These are phyloP conservation scores for Epichloe gansuensis DNA, from an alignment of 2,329 filamentous ascomycete species.

Conservation along the genomic window DNA sequence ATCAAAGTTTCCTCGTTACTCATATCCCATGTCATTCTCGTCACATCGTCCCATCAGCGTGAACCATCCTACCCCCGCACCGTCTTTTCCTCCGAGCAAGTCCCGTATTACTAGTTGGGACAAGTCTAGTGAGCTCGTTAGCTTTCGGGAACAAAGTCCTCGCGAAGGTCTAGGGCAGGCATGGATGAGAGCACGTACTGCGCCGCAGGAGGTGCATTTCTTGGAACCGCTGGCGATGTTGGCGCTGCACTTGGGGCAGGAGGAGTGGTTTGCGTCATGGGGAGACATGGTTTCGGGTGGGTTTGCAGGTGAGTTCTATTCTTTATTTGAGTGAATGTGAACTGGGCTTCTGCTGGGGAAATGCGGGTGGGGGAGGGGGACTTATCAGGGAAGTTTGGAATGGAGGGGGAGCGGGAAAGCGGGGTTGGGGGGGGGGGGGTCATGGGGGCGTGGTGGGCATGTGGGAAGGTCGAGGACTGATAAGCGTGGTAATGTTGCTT, in stretches of 20 bases:
- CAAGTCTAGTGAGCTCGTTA: conserved; percentile 14
- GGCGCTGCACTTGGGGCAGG: conserved; percentile 46
- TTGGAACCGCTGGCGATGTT: conserved; percentile 32
- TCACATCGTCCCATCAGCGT: not conserved
- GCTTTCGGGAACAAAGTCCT: not conserved
- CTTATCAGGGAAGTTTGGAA: too few relatives aligned
- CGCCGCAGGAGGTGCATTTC: conserved; percentile 43
- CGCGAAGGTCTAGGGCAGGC: too few relatives aligned
- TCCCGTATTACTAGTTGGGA: conserved; percentile 14
- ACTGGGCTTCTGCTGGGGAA: too few relatives aligned
- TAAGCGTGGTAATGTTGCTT: too few relatives aligned
- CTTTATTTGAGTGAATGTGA: not conserved
- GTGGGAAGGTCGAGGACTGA: too few relatives aligned
- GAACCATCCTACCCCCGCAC: not conserved
- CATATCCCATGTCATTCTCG: not conserved
- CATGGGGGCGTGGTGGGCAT: too few relatives aligned
- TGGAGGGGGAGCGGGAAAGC: too few relatives aligned
- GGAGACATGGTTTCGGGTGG: not conserved
- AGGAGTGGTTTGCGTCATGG: conserved; percentile 16
- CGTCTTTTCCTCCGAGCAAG: too few relatives aligned
- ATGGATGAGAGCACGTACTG: conserved; percentile 29
- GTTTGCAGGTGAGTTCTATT: not conserved
- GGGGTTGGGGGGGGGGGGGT: too few relatives aligned
- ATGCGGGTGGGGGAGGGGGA: too few relatives aligned
- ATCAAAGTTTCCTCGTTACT: not conserved